Base-by-base conservation (phyloP, 805 yeast species). In the Hanseniaspora hatyaiensis region DNA sequence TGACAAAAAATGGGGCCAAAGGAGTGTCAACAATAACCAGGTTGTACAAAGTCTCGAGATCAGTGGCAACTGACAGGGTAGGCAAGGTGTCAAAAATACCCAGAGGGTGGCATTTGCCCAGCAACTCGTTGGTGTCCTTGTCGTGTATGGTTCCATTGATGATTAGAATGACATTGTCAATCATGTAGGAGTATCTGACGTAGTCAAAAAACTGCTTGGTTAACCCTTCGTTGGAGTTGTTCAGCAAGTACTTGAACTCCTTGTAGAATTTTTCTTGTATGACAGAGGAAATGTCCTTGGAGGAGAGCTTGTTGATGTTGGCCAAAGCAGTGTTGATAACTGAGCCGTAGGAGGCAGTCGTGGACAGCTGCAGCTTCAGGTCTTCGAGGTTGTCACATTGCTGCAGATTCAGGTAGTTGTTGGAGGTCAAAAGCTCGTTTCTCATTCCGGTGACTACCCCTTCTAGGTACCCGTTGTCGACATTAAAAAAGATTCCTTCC, bases 1-100 rank as follows among this genome's bases (percentile, higher is more conserved):
- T 85, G 61, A 85, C 81, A 71, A 92, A 92, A 66, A 88, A 92
- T 34, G 96, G 95, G 1, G 98, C 97, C 61, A 92, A 74, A 4
- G 99, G 99, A 6, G 98, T 92, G 65, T 92, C 99, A 48, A 92
- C 81, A 51, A 92, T 70, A 12, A 92, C 98, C 1, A 94, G 83
- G 58, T 82, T 82, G 67, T 89, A 92, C 57, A 92, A 72, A n/a
- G 92, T 78, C 57, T 87, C 95, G 50, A 89, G 77, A 64, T 89
- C 97, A 2, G 96, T 86, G 40, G 97, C 96, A 42, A 89, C 92
- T 13, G 92, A 77, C 50, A 92, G 72, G 0, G 97, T 89, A 30
- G 98, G 98, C 55, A 92, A 75, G 6, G 97, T 89, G 57, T 92
- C 98, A 59, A 92, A 92, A 96, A 96, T 88, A 38, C 99, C 99